Conservation (phyloP, 257 asterid genomes). For the Solanum neorickii region DNA sequence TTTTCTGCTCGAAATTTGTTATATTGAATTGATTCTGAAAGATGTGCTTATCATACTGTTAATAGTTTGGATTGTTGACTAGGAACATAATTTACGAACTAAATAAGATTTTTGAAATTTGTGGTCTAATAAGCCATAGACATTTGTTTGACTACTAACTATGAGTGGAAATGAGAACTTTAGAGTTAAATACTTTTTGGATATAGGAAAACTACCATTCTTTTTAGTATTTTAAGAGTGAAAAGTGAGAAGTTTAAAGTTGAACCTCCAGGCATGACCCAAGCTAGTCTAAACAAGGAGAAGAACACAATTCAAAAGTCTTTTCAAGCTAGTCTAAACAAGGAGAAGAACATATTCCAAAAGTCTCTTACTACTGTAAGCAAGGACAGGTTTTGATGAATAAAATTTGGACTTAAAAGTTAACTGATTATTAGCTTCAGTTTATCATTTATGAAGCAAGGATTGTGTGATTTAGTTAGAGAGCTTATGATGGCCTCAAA, state of each 20-base stretch:
- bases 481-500: background rate
- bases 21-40: background rate
- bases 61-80: background rate
- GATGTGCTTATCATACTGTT: background rate
- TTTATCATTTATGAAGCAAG: background rate
- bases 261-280: background rate
- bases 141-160: background rate
- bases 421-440: background rate
- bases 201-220: background rate
- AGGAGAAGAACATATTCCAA: background rate
- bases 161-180: slow-evolving; percentile 4
- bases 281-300: background rate
- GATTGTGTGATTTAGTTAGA: background rate
- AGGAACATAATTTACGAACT: background rate
- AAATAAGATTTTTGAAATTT: background rate
- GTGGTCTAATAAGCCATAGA: background rate
- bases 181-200: slow-evolving; percentile 6
- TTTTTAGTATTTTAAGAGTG: background rate
- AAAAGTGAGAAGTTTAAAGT: slow-evolving; percentile 23
- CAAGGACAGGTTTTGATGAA: background rate
- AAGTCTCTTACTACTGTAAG: background rate
- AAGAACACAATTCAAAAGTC: background rate
- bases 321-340: background rate
- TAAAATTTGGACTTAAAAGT: background rate
- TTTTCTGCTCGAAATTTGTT: background rate